phyloP scores from a whole-genome alignment of 2,329 filamentous ascomycete species.

The Dactylella cylindrospora region DNA sequence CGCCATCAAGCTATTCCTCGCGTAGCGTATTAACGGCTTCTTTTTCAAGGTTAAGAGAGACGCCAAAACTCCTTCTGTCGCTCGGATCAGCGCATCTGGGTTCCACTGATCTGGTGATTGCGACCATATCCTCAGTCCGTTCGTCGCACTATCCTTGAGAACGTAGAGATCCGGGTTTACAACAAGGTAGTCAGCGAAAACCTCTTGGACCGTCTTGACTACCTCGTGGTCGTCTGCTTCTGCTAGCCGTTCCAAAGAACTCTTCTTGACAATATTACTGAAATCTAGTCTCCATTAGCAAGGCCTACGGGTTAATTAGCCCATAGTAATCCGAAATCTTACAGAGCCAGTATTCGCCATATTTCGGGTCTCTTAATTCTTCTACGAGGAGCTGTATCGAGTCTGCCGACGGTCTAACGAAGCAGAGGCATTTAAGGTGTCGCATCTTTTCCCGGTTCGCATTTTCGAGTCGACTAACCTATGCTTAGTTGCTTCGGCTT shows the following conservation, averaged over 20 bases:
- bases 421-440: slow-evolving; percentile 88
- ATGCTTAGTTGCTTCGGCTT: slow-evolving; percentile 9
- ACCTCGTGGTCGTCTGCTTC: slow-evolving; percentile 98
- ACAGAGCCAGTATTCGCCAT: slow-evolving; percentile 93
- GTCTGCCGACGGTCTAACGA: slow-evolving; percentile 86
- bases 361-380: slow-evolving; percentile 91
- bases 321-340: slow-evolving; percentile 42
- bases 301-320: neutral
- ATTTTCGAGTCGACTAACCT: slow-evolving; percentile 74
- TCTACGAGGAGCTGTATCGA: slow-evolving; percentile 93
- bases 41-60: slow-evolving; percentile 89
- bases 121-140: slow-evolving; percentile 69
- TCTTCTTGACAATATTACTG: slow-evolving; percentile 97
- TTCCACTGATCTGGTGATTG: slow-evolving; percentile 82
- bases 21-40: slow-evolving; percentile 89
- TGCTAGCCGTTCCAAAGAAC: slow-evolving; percentile 84
- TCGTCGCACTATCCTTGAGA: slow-evolving; percentile 53
- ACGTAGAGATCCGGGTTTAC: slow-evolving; percentile 93
- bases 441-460: slow-evolving; percentile 92
- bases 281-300: slow-evolving; percentile 61
- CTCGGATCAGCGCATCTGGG: slow-evolving; percentile 78
- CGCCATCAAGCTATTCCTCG: slow-evolving; percentile 83
- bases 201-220: slow-evolving; percentile 88
- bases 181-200: slow-evolving; percentile 93
- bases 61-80: slow-evolving; percentile 83